These are phyloP conservation scores for Aaosphaeria pasadenensis DNA, from an alignment of 2,329 filamentous ascomycete species.

Conservation along the genomic window DNA sequence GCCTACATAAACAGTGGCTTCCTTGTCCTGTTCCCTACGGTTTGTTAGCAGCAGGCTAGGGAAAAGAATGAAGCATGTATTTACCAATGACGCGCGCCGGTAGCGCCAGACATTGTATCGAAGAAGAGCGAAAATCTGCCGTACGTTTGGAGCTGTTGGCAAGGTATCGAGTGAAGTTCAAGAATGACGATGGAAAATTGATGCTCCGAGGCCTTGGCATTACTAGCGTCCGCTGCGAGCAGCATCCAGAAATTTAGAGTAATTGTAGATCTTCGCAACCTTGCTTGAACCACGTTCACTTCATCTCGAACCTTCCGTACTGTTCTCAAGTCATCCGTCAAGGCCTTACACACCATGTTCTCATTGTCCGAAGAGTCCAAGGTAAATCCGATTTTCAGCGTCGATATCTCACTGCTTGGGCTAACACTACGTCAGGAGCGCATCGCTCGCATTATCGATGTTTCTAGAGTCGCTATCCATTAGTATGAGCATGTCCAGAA, in stretches of 20 bases:
- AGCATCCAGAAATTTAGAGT: slow-evolving; percentile 2
- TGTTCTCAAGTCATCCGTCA: slow-evolving; percentile 16
- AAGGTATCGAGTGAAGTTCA: neutral
- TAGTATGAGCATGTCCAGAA: slow-evolving; percentile 63
- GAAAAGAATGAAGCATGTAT: slow-evolving; percentile 10
- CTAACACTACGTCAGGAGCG: slow-evolving; percentile 66
- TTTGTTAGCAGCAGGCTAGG: slow-evolving; percentile 11
- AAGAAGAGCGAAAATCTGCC: neutral
- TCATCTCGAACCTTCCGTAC: slow-evolving; percentile 21
- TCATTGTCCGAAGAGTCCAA: slow-evolving; percentile 95
- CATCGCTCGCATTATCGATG: slow-evolving; percentile 93
- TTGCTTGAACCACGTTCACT: slow-evolving; percentile 1
- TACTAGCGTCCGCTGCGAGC: neutral
- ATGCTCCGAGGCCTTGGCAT: slow-evolving; percentile 1
- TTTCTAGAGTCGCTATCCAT: slow-evolving; percentile 90
- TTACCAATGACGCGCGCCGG: slow-evolving; percentile 71
- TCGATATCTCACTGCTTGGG: neutral
- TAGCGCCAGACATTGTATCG: slow-evolving; percentile 53
- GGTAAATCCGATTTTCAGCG: slow-evolving; percentile 49
- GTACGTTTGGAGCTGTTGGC: neutral
- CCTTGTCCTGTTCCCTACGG: slow-evolving; percentile 78
- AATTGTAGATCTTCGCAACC: neutral
- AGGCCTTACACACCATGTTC: slow-evolving; percentile 34
- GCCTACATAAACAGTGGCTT: slow-evolving; percentile 95
- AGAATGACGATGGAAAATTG: neutral